phyloP scores from a whole-genome alignment of 2,329 filamentous ascomycete species.

The Fusarium kyushuense region DNA sequence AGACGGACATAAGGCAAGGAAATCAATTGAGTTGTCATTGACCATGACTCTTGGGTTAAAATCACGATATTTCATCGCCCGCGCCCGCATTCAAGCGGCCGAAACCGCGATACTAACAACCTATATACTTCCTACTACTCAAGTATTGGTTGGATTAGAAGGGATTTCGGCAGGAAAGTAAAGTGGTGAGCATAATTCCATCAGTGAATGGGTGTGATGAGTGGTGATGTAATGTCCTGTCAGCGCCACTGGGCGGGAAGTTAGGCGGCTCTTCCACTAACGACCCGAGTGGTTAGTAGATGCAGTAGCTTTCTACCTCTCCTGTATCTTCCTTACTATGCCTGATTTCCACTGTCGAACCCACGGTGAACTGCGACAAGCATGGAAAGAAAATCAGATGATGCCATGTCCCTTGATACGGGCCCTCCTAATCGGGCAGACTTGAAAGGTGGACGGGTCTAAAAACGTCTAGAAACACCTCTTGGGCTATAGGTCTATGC shows the following conservation, averaged over 20 bases:
- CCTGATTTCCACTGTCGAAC: not conserved
- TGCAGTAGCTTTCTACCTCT: slow-evolving; percentile 25
- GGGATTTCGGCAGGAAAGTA: not conserved
- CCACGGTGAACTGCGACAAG: slow-evolving; percentile 8
- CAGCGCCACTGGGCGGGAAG: slow-evolving; percentile 31
- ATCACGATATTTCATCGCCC: slow-evolving; percentile 36
- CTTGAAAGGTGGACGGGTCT: slow-evolving; percentile 30
- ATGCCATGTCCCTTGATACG: slow-evolving; percentile 42
- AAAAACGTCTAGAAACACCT: slow-evolving; percentile 35
- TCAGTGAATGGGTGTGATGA: slow-evolving; percentile 24
- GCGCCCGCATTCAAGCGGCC: slow-evolving; percentile 21
- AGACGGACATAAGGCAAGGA: slow-evolving; percentile 27
- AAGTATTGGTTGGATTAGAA: not conserved
- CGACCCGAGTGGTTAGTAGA: slow-evolving; percentile 4
- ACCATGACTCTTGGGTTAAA: slow-evolving; percentile 16
- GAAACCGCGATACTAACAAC: slow-evolving; percentile 20
- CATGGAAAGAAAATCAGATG: slow-evolving; percentile 42
- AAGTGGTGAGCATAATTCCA: slow-evolving; percentile 1
- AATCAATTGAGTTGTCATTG: slow-evolving; percentile 6
- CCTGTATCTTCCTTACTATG: slow-evolving; percentile 3
- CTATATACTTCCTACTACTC: not conserved
- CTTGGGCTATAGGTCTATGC: not conserved
- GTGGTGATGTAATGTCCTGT: slow-evolving; percentile 46
- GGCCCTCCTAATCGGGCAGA: slow-evolving; percentile 41
- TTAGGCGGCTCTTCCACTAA: slow-evolving; percentile 38